A percentile compares a stretch with the other conserved stretches of the same genome.
Evolutionary conservation across 1,284 basidiomycete genomes (phyloP).

Genomic region (Ceratobasidium sp.): DNA sequence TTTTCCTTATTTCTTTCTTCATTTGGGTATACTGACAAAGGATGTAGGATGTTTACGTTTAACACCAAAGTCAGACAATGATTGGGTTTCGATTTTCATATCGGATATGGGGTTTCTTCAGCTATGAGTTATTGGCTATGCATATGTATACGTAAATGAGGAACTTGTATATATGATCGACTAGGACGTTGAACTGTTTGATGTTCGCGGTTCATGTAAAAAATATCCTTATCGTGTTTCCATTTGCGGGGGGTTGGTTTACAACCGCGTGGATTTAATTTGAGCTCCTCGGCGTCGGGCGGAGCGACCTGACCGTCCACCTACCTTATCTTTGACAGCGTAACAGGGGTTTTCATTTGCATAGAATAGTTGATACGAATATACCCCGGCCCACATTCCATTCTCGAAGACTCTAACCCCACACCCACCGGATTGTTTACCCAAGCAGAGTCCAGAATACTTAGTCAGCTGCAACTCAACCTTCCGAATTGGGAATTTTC

Average conservation of each 20-base stretch:
- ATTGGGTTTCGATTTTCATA: neutral
- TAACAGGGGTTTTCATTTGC: too few species aligned
- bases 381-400: too few species aligned
- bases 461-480: slow-evolving; percentile 21
- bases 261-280: too few species aligned
- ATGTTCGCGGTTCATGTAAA: too few species aligned
- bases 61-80: slow-evolving; percentile 14
- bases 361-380: too few species aligned
- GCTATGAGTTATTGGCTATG: neutral
- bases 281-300: neutral
- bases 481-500: slow-evolving; percentile 13
- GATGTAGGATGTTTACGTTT: slow-evolving; percentile 22
- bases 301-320: too few species aligned
- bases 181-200: neutral
- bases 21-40: neutral
- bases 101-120: neutral
- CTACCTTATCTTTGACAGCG: neutral
- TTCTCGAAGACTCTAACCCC: too few species aligned
- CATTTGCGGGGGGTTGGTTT: too few species aligned
- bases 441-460: neutral
- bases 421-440: neutral
- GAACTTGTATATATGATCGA: neutral
- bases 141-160: slow-evolving; percentile 23
- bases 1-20: neutral
- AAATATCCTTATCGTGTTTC: too few species aligned